Evolutionary conservation across 495 filamentous ascomycete species (phyloP).

Genomic region (Lindgomyces ingoldianus): DNA sequence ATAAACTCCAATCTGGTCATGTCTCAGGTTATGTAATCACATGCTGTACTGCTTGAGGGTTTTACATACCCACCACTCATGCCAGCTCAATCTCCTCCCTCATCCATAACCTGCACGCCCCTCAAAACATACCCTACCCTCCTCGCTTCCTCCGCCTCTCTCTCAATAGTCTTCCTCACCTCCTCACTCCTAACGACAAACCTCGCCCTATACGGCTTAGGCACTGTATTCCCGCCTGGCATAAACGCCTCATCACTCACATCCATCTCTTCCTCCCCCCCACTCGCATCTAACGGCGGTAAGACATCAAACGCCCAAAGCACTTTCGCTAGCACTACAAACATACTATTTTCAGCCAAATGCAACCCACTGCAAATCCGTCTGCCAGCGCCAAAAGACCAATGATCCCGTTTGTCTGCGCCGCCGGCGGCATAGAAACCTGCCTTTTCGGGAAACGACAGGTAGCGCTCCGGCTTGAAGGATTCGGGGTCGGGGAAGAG

Average conservation of each 20-base stretch:
- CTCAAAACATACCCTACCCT: conserved; percentile 29
- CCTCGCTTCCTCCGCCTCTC: conserved; percentile 26
- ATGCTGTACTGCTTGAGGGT: too few relatives aligned
- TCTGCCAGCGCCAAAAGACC: conserved; percentile 37
- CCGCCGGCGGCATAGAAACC: conserved; percentile 33
- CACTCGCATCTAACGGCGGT: conserved; percentile 22
- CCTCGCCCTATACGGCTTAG: conserved; percentile 29
- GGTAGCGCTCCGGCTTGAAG: conserved; percentile 27
- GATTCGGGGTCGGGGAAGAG: conserved; percentile 23
- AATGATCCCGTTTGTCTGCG: conserved; percentile 35
- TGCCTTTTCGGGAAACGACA: conserved; percentile 19
- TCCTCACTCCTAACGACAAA: conserved; percentile 22
- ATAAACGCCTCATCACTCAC: conserved; percentile 35
- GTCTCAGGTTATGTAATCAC: too few relatives aligned
- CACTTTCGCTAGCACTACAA: conserved; percentile 35
- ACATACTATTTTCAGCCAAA: conserved; percentile 39
- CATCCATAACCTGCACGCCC: conserved; percentile 19
- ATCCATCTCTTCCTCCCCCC: conserved; percentile 29
- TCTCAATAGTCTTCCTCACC: conserved; percentile 15
- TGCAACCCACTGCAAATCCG: conserved; percentile 35
- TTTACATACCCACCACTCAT: too few relatives aligned
- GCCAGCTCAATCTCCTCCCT: conserved; percentile 7
- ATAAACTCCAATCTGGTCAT: too few relatives aligned
- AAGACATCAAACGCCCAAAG: conserved; percentile 37
- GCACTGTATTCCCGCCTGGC: conserved; percentile 26